phyloP scores from a whole-genome alignment of 768 basidiomycete genomes.

The Rhizopogon roseolus region DNA sequence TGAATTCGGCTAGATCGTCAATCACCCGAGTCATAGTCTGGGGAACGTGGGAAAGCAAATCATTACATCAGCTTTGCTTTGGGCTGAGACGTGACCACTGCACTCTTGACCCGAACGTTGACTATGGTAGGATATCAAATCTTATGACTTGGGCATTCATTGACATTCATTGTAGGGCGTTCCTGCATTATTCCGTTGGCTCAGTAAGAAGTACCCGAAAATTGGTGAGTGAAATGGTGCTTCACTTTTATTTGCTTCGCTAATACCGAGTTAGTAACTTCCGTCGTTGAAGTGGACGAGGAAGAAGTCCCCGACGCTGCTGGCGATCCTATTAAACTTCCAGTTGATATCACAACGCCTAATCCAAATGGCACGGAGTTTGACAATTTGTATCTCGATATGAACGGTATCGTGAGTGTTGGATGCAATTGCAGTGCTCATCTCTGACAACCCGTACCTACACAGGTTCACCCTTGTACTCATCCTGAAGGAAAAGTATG shows the following conservation, averaged over 20 bases:
- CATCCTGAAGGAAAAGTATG: slow-evolving; percentile 94
- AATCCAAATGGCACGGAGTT: slow-evolving; percentile 98
- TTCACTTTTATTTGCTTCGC: neutral
- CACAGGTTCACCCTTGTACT: slow-evolving; percentile 94
- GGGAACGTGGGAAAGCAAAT: slow-evolving; percentile 4
- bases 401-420: slow-evolving; percentile 91
- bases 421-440: neutral
- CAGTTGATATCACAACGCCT: slow-evolving; percentile 69
- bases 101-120: neutral
- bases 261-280: slow-evolving; percentile 43
- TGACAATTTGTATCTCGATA: slow-evolving; percentile 95
- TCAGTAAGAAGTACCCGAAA: slow-evolving; percentile 98
- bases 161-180: slow-evolving; percentile 66
- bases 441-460: slow-evolving; percentile 1
- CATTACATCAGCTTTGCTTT: slow-evolving; percentile 1
- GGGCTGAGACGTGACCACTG: neutral
- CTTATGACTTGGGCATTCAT: neutral
- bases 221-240: slow-evolving; percentile 57
- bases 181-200: slow-evolving; percentile 96
- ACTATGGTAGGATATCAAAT: neutral
- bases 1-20: neutral
- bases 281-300: slow-evolving; percentile 85
- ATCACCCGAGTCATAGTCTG: slow-evolving; percentile 4
- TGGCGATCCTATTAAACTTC: slow-evolving; percentile 64
- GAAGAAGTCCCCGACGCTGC: slow-evolving; percentile 59